phyloP scores from a whole-genome alignment of 768 basidiomycete genomes.

The Trametes meyenii region DNA sequence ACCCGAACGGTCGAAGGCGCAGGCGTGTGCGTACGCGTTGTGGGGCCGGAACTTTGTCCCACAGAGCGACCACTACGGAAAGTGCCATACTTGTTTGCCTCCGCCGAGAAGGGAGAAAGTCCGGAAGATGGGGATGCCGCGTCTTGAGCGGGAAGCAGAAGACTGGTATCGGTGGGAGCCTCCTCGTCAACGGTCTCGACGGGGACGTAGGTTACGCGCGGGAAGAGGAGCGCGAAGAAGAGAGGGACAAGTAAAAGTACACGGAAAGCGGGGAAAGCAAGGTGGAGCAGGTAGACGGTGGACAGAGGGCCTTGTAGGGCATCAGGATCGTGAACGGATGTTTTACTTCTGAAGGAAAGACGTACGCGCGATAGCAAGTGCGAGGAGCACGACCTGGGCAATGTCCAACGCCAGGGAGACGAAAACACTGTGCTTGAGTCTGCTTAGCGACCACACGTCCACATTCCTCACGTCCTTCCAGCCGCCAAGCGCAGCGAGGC shows the following conservation, averaged over 20 bases:
- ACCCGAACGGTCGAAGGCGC: constrained; percentile 43
- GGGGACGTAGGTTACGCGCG: constrained; percentile 65
- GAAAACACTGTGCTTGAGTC: constrained; percentile 57
- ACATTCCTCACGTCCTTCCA: constrained; percentile 79
- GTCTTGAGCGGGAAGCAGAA: constrained; percentile 56
- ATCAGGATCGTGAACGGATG: not conserved
- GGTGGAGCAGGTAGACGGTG: constrained; percentile 46
- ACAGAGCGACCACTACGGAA: constrained; percentile 58
- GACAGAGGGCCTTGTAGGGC: constrained; percentile 32
- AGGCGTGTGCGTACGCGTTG: constrained; percentile 47
- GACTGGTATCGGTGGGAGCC: constrained; percentile 49
- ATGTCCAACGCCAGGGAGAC: constrained; percentile 62
- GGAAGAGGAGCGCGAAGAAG: constrained; percentile 61
- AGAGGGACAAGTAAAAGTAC: constrained; percentile 63
- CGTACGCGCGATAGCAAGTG: constrained; percentile 21
- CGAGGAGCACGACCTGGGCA: constrained; percentile 52
- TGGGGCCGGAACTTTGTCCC: constrained; percentile 53
- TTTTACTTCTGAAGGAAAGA: not conserved
- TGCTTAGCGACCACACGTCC: constrained; percentile 64
- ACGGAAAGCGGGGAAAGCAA: constrained; percentile 65
- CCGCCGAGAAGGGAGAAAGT: constrained; percentile 48
- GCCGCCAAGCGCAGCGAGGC: constrained; percentile 73
- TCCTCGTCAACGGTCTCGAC: constrained; percentile 43
- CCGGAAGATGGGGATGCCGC: constrained; percentile 51
- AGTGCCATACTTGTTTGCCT: constrained; percentile 72